Conservation (phyloP, 129 eudicot species). For the Flaveria bidentis region DNA sequence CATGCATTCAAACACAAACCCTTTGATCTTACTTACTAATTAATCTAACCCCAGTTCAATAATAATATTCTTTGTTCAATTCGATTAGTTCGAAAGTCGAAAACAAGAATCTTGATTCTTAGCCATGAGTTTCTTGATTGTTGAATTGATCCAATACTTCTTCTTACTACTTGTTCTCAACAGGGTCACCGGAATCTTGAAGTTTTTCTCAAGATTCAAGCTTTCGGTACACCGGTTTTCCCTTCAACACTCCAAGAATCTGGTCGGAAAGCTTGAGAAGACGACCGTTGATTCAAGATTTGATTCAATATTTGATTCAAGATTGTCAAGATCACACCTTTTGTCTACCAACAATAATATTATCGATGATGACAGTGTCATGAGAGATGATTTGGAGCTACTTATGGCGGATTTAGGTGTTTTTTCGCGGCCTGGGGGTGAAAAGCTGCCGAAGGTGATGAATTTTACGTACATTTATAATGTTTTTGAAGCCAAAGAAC, state of each 20-base stretch:
- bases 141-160: conserved; percentile 38
- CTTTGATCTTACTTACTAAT: conserved; percentile 6
- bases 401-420: conserved; percentile 49
- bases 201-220: conserved; percentile 26
- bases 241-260: conserved; percentile 16
- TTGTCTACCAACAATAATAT: conserved; percentile 13
- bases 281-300: conserved; percentile 25
- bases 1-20: conserved; percentile 21
- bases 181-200: conserved; percentile 26
- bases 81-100: background rate
- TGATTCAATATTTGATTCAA: conserved; percentile 28
- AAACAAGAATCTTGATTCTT: background rate
- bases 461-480: conserved; percentile 30
- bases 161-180: conserved; percentile 30
- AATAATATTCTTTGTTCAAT: background rate
- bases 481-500: conserved; percentile 58
- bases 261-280: background rate
- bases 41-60: conserved; percentile 8
- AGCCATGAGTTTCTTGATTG: conserved; percentile 37
- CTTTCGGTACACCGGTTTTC: conserved; percentile 22
- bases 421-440: conserved; percentile 28
- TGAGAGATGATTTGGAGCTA: conserved; percentile 41
- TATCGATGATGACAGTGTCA: conserved; percentile 10
- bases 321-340: conserved; percentile 23
- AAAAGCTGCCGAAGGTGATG: conserved; percentile 46